Base-by-base conservation (phyloP, 768 basidiomycete genomes). In the Boletus sp. region DNA sequence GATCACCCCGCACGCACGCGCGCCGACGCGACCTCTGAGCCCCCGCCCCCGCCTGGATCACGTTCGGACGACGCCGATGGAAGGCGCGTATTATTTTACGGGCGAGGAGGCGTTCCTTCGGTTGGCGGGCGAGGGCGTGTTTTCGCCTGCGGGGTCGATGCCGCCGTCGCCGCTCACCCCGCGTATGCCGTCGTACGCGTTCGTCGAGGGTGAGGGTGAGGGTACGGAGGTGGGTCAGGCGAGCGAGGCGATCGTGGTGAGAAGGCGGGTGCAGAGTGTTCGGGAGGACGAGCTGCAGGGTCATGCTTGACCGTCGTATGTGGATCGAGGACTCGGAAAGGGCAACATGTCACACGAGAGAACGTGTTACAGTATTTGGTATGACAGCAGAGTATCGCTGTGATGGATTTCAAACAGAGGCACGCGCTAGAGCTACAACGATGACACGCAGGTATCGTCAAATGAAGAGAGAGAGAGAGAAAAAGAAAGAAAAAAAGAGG, bases 81-180 rank as follows among this genome's bases (percentile, higher is more conserved):
- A n/a, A n/a, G n/a, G n/a, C n/a, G n/a, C 74, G 27, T 85, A 76
- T 61, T 83, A 77, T 64, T 83, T 82, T 61, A 77, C 78, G 27
- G 77, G 77, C 19, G 82, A 77, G 42, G 76, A 74, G 47, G 71
- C 74, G 56, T 63, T 83, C 42, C n/a, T n/a, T n/a, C 75, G 77
- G 66, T 74, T 90, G 41, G 80, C 87, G 1, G 88, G 88, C 13
- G 88, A 84, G 29, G 87, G 82, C 33, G 77, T 85, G 33, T 85
- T 90, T 63, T 90, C 88, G 7, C 89, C 89, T 47, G 83, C 81
- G 39, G 77, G 77, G 19, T 88, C 87, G 29, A 73, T 75, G 58
- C 83, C 89, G 6, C 74, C 85, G 29, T 89, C 88, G 37, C 88
- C 88, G 1, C 77, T 77, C 15, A 67, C 79, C 13, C 78, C 73